Evolutionary conservation across 2,329 filamentous ascomycete genomes (phyloP).

Genomic region (Fusarium begoniae): DNA sequence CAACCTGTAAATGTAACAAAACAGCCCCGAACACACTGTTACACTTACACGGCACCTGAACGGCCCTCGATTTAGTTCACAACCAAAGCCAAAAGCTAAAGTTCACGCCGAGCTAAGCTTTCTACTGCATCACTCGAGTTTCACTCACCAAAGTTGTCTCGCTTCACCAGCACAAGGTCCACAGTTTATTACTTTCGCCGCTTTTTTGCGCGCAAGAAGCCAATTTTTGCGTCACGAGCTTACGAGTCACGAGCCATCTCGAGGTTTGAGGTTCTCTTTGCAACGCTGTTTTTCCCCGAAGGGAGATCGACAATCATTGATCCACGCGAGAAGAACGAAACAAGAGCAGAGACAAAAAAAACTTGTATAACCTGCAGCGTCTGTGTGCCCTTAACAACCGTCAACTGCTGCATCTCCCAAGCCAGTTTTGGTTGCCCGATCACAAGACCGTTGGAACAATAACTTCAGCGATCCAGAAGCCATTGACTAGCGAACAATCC

Average conservation of each 20-base stretch:
- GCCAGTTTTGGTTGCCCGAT: constrained; percentile 13
- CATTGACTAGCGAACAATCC: not conserved
- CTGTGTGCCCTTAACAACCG: constrained; percentile 7
- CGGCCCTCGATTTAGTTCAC: constrained; percentile 20
- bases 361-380: constrained; percentile 19
- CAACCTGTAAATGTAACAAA: constrained; percentile 24
- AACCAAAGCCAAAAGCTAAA: constrained; percentile 17
- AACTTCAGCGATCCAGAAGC: not conserved
- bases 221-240: constrained; percentile 36
- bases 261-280: constrained; percentile 19
- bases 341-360: constrained; percentile 5
- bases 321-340: constrained; percentile 18
- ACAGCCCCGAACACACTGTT: constrained; percentile 27
- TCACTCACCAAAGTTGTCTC: constrained; percentile 21
- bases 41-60: constrained; percentile 43
- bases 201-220: constrained; percentile 24
- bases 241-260: constrained; percentile 33
- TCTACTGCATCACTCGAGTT: constrained; percentile 23
- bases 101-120: constrained; percentile 36
- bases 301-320: constrained; percentile 10
- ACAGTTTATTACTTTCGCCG: constrained; percentile 30
- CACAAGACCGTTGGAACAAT: not conserved
- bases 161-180: constrained; percentile 32
- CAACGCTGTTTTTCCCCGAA: constrained; percentile 13
- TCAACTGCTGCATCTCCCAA: constrained; percentile 25